Evolutionary conservation across 1,284 basidiomycete species (phyloP).

Genomic region (Leccinum angustisporum): DNA sequence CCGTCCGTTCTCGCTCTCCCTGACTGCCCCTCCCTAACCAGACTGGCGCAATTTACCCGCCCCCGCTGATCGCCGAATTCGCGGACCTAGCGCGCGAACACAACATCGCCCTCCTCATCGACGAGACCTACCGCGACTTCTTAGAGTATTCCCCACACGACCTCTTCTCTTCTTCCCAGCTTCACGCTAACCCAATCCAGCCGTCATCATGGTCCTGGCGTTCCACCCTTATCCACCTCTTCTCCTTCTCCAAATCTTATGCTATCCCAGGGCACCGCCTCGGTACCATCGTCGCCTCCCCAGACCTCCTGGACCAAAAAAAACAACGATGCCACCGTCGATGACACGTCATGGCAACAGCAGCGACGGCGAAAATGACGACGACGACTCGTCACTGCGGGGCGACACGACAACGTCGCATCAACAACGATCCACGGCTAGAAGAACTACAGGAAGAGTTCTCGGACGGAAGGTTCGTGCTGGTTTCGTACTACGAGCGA

Average conservation of each 20-base stretch:
- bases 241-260: slow-evolving; percentile 84
- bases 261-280: slow-evolving; percentile 85
- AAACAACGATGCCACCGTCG: too few relatives aligned
- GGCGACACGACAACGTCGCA: too few relatives aligned
- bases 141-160: slow-evolving; percentile 56
- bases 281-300: slow-evolving; percentile 72
- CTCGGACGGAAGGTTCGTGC: slow-evolving; percentile 79
- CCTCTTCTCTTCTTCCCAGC: slow-evolving; percentile 40
- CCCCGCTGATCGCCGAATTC: slow-evolving; percentile 62
- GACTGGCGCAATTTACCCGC: slow-evolving; percentile 79
- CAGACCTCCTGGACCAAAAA: slow-evolving; percentile 51
- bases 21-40: slow-evolving; percentile 32
- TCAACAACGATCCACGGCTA: too few relatives aligned
- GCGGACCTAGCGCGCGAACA: slow-evolving; percentile 57
- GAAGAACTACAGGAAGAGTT: slow-evolving; percentile 95
- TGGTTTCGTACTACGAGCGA: background rate
- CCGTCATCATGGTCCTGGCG: slow-evolving; percentile 49
- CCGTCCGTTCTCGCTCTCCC: slow-evolving; percentile 42
- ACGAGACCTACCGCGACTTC: slow-evolving; percentile 90
- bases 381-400: too few relatives aligned
- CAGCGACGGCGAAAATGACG: too few relatives aligned
- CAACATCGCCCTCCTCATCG: slow-evolving; percentile 76
- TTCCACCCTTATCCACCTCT: slow-evolving; percentile 66
- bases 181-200: background rate
- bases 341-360: too few relatives aligned